Conservation (phyloP, 1,284 basidiomycete species). For the Ceratobasidium sp. region DNA sequence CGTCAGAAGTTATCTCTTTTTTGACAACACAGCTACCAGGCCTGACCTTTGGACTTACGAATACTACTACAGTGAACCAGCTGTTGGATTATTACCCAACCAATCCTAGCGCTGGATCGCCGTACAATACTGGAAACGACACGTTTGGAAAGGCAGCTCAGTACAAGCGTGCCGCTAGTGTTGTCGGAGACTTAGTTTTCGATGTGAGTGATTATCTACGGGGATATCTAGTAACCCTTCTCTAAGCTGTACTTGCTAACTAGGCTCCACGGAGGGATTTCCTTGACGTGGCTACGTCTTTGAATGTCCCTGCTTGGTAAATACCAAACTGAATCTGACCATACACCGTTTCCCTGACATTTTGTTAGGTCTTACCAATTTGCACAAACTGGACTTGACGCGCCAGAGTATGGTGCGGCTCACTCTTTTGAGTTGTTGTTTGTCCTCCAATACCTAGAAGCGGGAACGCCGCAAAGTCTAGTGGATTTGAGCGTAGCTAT, state of each 20-base stretch:
- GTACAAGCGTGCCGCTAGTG: constrained; percentile 40
- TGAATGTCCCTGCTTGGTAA: constrained; percentile 18
- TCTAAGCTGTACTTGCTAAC: neutral
- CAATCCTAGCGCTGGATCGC: constrained; percentile 35
- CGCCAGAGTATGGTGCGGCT: constrained; percentile 9
- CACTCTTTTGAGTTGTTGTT: constrained; percentile 23
- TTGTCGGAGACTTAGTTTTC: constrained; percentile 29
- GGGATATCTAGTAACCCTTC: neutral
- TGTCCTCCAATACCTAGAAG: constrained; percentile 25
- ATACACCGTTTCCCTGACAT: neutral
- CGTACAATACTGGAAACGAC: constrained; percentile 37
- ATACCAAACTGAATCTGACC: neutral
- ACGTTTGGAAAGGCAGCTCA: constrained; percentile 32
- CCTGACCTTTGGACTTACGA: constrained; percentile 24
- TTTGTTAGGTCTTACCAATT: constrained; percentile 33
- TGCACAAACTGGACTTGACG: constrained; percentile 26
- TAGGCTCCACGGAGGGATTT: constrained; percentile 36
- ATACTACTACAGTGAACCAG: constrained; percentile 6
- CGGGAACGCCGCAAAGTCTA: constrained; percentile 4
- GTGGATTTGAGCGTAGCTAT: constrained; percentile 17
- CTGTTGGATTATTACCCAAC: constrained; percentile 34
- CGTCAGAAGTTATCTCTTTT: constrained; percentile 6
- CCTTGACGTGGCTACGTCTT: neutral
- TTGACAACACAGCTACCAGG: constrained; percentile 29
- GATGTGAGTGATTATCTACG: neutral